These are phyloP conservation scores for Penicillium sumatraense DNA, from an alignment of 2,329 filamentous ascomycete genomes.

Conservation along the genomic window DNA sequence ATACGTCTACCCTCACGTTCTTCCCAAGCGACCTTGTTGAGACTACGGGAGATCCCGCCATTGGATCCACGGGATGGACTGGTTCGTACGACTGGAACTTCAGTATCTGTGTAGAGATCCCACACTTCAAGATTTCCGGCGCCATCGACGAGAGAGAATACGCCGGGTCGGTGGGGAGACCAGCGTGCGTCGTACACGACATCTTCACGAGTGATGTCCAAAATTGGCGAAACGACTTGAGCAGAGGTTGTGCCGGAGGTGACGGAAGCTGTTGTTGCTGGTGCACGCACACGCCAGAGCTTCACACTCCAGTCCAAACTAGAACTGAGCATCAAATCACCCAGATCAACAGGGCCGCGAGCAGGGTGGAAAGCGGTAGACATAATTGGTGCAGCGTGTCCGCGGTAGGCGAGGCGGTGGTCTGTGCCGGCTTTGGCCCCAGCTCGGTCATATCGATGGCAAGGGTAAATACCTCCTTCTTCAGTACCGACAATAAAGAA, in stretches of 20 bases:
- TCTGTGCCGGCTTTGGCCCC: constrained; percentile 97
- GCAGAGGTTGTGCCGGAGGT: constrained; percentile 43
- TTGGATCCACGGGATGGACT: constrained; percentile 67
- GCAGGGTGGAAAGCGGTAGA: constrained; percentile 94
- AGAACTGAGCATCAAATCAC: constrained; percentile 89
- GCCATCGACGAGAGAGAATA: constrained; percentile 94
- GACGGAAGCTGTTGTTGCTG: constrained; percentile 46
- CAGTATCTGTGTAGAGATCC: constrained; percentile 90
- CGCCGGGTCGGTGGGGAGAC: constrained; percentile 91
- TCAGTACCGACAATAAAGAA: constrained; percentile 98
- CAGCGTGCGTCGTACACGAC: constrained; percentile 95
- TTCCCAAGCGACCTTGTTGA: constrained; percentile 97
- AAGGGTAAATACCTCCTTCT: constrained; percentile 94
- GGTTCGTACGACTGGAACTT: constrained; percentile 85
- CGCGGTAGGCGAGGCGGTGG: constrained; percentile 81
- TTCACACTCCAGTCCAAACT: constrained; percentile 97
- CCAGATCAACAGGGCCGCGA: constrained; percentile 88
- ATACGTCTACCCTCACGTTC: constrained; percentile 82
- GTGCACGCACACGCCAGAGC: constrained; percentile 83
- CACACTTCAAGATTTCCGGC: constrained; percentile 91
- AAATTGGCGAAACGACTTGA: constrained; percentile 70
- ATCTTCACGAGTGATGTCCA: constrained; percentile 93
- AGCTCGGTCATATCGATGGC: constrained; percentile 94
- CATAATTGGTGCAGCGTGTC: constrained; percentile 93
- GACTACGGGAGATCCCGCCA: constrained; percentile 76